phyloP scores from a whole-genome alignment of 257 asterid species.

The Ballota nigra region DNA sequence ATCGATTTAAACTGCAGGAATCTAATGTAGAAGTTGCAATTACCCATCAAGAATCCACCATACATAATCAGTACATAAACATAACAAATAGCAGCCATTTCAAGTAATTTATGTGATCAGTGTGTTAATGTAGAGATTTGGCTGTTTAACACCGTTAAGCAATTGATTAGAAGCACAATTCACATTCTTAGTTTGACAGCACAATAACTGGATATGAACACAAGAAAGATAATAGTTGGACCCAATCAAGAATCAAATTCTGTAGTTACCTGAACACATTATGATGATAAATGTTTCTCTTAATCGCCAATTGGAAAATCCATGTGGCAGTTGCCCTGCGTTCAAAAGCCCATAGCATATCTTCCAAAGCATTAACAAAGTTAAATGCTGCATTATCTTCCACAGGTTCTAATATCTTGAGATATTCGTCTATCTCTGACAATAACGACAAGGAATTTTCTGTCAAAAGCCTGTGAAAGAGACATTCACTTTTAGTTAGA shows the following conservation, averaged over 20 bases:
- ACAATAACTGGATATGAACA: slow-evolving; percentile 4
- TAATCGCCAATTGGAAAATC: slow-evolving; percentile 89
- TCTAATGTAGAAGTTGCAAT: slow-evolving; percentile 1
- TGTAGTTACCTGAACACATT: slow-evolving; percentile 66
- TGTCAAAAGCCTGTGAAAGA: slow-evolving; percentile 63
- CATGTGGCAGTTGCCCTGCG: slow-evolving; percentile 88
- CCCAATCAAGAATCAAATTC: slow-evolving; percentile 2
- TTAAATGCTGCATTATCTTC: slow-evolving; percentile 87
- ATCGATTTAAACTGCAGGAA: slow-evolving; percentile 20
- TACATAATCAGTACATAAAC: background rate
- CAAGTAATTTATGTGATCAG: background rate
- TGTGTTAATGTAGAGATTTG: background rate
- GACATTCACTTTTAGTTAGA: slow-evolving; percentile 20
- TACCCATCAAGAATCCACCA: background rate
- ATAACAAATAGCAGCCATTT: background rate
- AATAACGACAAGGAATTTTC: slow-evolving; percentile 61
- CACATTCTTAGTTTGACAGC: background rate
- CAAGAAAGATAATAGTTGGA: background rate
- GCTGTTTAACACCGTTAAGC: background rate
- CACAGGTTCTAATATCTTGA: slow-evolving; percentile 54
- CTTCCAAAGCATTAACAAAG: slow-evolving; percentile 92
- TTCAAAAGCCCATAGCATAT: slow-evolving; percentile 92
- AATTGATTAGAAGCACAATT: background rate
- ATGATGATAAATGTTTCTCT: slow-evolving; percentile 67
- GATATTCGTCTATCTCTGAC: slow-evolving; percentile 67